phyloP scores from a whole-genome alignment of 345 rosid species.

The Populus simonii region DNA sequence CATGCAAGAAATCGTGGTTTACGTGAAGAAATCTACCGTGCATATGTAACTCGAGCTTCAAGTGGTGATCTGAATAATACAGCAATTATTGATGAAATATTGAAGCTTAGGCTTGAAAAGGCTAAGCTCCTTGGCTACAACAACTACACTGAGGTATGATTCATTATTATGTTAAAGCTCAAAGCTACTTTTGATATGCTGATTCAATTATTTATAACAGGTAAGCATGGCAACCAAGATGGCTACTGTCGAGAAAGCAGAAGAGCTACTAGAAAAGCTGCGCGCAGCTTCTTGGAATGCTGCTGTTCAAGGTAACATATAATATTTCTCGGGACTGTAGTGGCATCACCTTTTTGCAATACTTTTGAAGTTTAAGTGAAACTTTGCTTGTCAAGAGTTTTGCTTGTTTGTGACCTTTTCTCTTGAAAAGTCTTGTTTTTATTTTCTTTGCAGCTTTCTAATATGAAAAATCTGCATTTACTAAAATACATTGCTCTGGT shows the following conservation, averaged over 20 bases:
- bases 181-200: constrained; percentile 10
- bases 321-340: not conserved
- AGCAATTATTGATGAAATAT: constrained; percentile 60
- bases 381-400: not conserved
- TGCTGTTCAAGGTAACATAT: constrained; percentile 69
- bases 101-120: constrained; percentile 76
- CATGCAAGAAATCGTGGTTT: constrained; percentile 74
- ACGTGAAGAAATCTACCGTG: constrained; percentile 81
- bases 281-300: constrained; percentile 82
- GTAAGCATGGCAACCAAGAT: constrained; percentile 94
- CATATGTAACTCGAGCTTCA: constrained; percentile 67
- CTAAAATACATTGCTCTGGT: too few relatives aligned
- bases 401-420: not conserved
- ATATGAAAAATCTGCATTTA: not conserved
- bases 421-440: not conserved
- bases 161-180: constrained; percentile 6
- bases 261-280: constrained; percentile 80
- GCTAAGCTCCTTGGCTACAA: constrained; percentile 73
- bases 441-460: not conserved
- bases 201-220: constrained; percentile 36
- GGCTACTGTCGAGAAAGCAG: constrained; percentile 90
- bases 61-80: constrained; percentile 76
- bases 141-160: constrained; percentile 77
- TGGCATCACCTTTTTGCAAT: not conserved
- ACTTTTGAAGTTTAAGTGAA: not conserved